phyloP scores from a whole-genome alignment of 306 rosid genomes.

The Sesbania bispinosa region DNA sequence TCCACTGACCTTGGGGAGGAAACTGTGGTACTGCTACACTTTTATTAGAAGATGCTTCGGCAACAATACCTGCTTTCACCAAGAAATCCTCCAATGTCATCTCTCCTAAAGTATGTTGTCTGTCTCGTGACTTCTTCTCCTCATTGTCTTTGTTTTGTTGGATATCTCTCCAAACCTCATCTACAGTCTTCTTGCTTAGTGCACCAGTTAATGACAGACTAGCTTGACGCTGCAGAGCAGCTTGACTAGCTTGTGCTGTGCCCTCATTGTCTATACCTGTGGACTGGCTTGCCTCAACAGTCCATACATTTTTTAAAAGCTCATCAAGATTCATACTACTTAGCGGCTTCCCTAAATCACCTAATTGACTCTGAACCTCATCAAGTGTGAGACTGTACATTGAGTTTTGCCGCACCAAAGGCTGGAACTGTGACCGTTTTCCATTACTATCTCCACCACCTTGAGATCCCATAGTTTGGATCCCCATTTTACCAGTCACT shows the following conservation, averaged over 20 bases:
- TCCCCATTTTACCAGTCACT: slow-evolving; percentile 65
- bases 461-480: slow-evolving; percentile 83
- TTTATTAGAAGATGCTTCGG: slow-evolving; percentile 50
- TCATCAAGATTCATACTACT: slow-evolving; percentile 98
- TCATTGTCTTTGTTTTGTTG: slow-evolving; percentile 62
- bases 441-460: slow-evolving; percentile 70
- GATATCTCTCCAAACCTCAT: slow-evolving; percentile 97
- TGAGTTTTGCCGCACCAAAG: slow-evolving; percentile 70
- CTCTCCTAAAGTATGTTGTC: slow-evolving; percentile 89
- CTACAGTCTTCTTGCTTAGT: slow-evolving; percentile 90
- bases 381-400: slow-evolving; percentile 90
- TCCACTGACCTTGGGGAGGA: slow-evolving; percentile 73
- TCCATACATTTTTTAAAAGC: slow-evolving; percentile 92
- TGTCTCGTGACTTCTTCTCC: slow-evolving; percentile 63
- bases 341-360: slow-evolving; percentile 89
- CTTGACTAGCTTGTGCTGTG: slow-evolving; percentile 48
- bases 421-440: slow-evolving; percentile 62
- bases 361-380: slow-evolving; percentile 94
- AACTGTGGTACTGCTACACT: slow-evolving; percentile 48
- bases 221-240: slow-evolving; percentile 73
- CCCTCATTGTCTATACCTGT: slow-evolving; percentile 48
- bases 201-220: slow-evolving; percentile 73
- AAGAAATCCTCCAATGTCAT: slow-evolving; percentile 98
- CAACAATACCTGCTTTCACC: slow-evolving; percentile 93
- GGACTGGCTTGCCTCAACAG: slow-evolving; percentile 73